A percentile compares a stretch with the other conserved stretches of the same genome.
These are phyloP conservation scores for Grigorovia transvaalensis DNA, from an alignment of 805 yeast species.

Conservation along the genomic window DNA sequence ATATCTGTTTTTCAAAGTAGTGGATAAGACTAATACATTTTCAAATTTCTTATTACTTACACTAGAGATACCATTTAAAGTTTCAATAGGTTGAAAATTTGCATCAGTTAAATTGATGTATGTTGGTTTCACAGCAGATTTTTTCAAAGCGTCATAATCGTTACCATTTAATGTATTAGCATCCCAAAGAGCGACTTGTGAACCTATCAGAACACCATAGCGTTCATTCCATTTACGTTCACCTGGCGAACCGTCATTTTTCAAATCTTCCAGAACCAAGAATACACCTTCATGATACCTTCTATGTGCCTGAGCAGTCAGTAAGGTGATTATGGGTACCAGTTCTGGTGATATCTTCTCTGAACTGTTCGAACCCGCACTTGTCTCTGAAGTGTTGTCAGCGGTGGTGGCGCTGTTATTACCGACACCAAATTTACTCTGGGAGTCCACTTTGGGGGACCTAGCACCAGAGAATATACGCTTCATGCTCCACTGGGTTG, in stretches of 20 bases:
- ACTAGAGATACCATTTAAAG: constrained; percentile 54
- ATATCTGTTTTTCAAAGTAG: constrained; percentile 83
- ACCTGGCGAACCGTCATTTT: constrained; percentile 78
- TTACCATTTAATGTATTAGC: constrained; percentile 48
- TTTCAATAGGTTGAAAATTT: constrained; percentile 59
- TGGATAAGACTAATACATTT: constrained; percentile 79
- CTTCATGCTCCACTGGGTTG: constrained; percentile 9
- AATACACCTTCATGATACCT: constrained; percentile 69
- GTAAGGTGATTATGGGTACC: constrained; percentile 60
- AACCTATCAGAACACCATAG: constrained; percentile 83
- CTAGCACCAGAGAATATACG: constrained; percentile 20
- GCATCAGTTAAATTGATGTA: constrained; percentile 91
- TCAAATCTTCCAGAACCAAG: constrained; percentile 61
- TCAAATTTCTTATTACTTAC: constrained; percentile 39
- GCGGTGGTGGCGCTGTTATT: neutral
- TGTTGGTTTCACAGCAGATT: constrained; percentile 63
- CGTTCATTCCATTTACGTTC: constrained; percentile 87
- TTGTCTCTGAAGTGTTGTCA: neutral
- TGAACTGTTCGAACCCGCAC: neutral
- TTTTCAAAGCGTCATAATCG: constrained; percentile 33
- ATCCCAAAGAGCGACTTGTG: constrained; percentile 89
- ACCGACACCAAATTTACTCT: neutral
- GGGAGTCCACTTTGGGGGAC: neutral
- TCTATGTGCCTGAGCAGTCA: constrained; percentile 66
- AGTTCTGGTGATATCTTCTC: constrained; percentile 31